Percentiles rank a stretch among this genome's conserved stretches.
Evolutionary conservation across 1,284 basidiomycete species (phyloP).

Genomic region (Porogramme epimiltina): DNA sequence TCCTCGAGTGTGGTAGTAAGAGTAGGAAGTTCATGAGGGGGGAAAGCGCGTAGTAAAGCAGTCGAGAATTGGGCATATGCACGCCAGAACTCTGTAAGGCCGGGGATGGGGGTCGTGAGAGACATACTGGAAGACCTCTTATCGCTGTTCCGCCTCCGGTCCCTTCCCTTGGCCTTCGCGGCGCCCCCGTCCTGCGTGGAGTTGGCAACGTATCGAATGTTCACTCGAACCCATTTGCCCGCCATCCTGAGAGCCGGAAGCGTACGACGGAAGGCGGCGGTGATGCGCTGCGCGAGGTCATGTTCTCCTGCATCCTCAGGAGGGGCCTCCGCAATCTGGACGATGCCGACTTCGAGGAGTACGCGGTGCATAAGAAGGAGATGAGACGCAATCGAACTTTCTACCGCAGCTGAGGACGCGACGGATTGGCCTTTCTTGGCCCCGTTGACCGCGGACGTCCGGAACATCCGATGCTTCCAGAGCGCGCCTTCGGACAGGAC

Average conservation of each 20-base stretch:
- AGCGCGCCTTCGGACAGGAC: conserved; percentile 77
- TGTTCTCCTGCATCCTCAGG: conserved; percentile 54
- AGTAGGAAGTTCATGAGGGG: conserved; percentile 62
- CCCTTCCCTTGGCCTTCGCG: conserved; percentile 19
- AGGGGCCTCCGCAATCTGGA: conserved; percentile 51
- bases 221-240: conserved; percentile 87
- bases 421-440: conserved; percentile 30
- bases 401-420: conserved; percentile 40
- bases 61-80: conserved; percentile 72
- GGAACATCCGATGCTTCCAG: conserved; percentile 79
- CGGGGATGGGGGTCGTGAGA: conserved; percentile 19
- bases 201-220: conserved; percentile 71
- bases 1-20: conserved; percentile 81
- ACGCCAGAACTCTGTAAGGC: conserved; percentile 69
- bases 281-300: conserved; percentile 80
- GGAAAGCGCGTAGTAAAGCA: conserved; percentile 70
- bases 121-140: conserved; percentile 9
- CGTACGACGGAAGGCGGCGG: conserved; percentile 82
- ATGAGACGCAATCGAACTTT: conserved; percentile 72
- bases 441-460: conserved; percentile 38
- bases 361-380: conserved; percentile 71
- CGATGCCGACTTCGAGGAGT: conserved; percentile 69
- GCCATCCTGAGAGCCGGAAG: conserved; percentile 87
- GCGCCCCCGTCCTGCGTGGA: conserved; percentile 27
- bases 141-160: conserved; percentile 14